These are phyloP conservation scores for Purpureocillium lavendulum DNA, from an alignment of 2,329 filamentous ascomycete species.

Conservation along the genomic window DNA sequence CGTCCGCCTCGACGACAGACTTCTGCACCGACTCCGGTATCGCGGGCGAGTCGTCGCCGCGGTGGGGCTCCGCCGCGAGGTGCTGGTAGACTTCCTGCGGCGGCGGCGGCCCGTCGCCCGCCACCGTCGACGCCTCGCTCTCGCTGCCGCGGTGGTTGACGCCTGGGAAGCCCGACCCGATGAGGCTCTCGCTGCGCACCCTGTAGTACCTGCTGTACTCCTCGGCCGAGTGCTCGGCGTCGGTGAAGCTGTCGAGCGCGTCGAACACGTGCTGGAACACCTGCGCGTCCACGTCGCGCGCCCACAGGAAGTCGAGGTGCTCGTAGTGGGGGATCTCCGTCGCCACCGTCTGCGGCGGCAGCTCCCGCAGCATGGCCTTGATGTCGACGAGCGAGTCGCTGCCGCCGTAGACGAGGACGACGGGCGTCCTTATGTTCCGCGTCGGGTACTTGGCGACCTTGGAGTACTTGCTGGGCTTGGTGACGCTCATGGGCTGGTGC, in stretches of 20 bases:
- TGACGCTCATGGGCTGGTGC: slow-evolving; percentile 64
- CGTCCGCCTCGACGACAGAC: background rate
- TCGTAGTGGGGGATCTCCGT: slow-evolving; percentile 89
- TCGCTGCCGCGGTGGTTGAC: slow-evolving; percentile 21
- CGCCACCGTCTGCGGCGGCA: slow-evolving; percentile 76
- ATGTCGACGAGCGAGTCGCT: slow-evolving; percentile 94
- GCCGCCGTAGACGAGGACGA: slow-evolving; percentile 88
- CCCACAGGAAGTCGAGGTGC: slow-evolving; percentile 96
- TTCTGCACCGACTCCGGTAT: slow-evolving; percentile 1
- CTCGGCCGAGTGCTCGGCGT: slow-evolving; percentile 47
- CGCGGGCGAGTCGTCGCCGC: background rate
- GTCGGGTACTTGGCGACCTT: slow-evolving; percentile 96
- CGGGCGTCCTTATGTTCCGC: slow-evolving; percentile 91
- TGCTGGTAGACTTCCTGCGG: slow-evolving; percentile 13
- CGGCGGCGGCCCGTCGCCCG: slow-evolving; percentile 5
- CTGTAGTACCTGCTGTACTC: slow-evolving; percentile 51
- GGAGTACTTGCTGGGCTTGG: slow-evolving; percentile 73
- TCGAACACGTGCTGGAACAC: slow-evolving; percentile 92
- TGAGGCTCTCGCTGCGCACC: slow-evolving; percentile 41
- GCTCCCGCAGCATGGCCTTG: slow-evolving; percentile 79
- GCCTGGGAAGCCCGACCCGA: slow-evolving; percentile 25
- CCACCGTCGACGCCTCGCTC: slow-evolving; percentile 25
- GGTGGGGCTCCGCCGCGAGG: slow-evolving; percentile 16
- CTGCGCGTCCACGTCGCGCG: slow-evolving; percentile 68
- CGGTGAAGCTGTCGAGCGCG: slow-evolving; percentile 66